Evolutionary conservation across 306 rosid genomes (phyloP), one percentile per base, ranked within the genome.

Genomic region (Notholithocarpus densiflorus): DNA sequence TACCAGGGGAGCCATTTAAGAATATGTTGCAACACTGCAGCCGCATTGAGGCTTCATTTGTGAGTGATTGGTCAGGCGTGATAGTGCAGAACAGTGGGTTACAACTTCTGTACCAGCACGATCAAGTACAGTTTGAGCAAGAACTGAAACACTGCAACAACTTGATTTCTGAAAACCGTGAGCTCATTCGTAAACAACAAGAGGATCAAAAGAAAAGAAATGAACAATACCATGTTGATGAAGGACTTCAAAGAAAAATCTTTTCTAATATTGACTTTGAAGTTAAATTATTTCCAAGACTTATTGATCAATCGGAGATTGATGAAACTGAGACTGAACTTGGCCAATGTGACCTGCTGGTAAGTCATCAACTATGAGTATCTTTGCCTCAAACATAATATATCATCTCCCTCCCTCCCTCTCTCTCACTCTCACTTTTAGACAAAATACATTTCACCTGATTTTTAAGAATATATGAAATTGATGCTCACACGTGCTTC

Each of bases 131-230:
- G 1, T 18, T 64, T 18, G 2, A 2, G 71, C 43, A 64, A 64
- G n/a, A 31, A 17, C 6, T 64, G 0, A 29, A 27, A 64, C 71
- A 29, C 23, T 29, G 21, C 45, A 29, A 64, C 18, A n/a, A 6
- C 23, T 29, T 64, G 70, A 6, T 17, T 17, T 1, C 0, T 1
- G 13, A 64, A 1, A 1, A 29, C 6, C 4, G 1, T 0, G 23
- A 31, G 6, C 19, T 37, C 0, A 0, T 15, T 0, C 0, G 5
- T 24, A 40, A 5, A 15, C 7, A 2, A 2, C 3, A 14, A 10
- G 13, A 0, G 5, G 68, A 60, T 24, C 37, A 26, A 26, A 4
- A 60, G 0, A 60, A 11, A 24, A 60, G 0, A 60, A 24, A 11
- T 21, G 66, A 24, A 21, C 61, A 56, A n/a, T 18, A 1, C 62